Evolutionary conservation across 148 eudicot species (phyloP), one percentile per base, ranked within the genome.

Genomic region (Chenopodium suecicum): DNA sequence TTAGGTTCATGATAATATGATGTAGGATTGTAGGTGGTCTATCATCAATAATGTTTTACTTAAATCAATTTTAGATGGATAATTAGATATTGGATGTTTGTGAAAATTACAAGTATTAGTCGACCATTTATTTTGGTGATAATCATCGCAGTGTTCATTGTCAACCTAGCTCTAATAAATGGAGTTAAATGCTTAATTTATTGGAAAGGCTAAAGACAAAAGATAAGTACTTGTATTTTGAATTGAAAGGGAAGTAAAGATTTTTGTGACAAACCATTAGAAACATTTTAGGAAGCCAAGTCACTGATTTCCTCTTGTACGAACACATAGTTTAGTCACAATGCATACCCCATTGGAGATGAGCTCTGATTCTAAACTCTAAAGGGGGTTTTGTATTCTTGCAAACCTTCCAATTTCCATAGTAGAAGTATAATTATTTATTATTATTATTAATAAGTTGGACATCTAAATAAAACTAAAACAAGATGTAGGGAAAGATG

Each of bases 381-480:
- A 17, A 63, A 78, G 72, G 71, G 17, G 9, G 23, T 34, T 77
- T 37, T 66, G 73, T 50, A n/a, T 41, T 75, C 8, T 54, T 76
- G 68, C 41, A 56, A 20, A 37, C 12, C 48, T 9, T 66, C 34
- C 41, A 7, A 56, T 56, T 56, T 50, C 69, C 70, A 67, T 70
- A 17, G 73, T 37, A 48, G 62, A 56, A 56, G 62, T 48, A 48
- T 48, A 9, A 10, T 48, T 48, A 48, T 48, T 48, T 48, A 10
- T 48, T 48, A 48, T 47, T 47, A 47, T 10, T 10, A 48, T 50
- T 67, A 0, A 27, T 16, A 25, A 1, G 48, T 82, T 58, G 50
- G 29, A 34, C 29, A 25, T 72, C 34, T 11, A 82, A 73, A 78
- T 73, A 56, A 56, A 14, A 56, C 62, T 76, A 70, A 82, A 73